A percentile compares a stretch with the other conserved stretches of the same genome.
Evolutionary conservation across 2,329 filamentous ascomycete genomes (phyloP).

Genomic region (Cadophora luteo-olivacea): DNA sequence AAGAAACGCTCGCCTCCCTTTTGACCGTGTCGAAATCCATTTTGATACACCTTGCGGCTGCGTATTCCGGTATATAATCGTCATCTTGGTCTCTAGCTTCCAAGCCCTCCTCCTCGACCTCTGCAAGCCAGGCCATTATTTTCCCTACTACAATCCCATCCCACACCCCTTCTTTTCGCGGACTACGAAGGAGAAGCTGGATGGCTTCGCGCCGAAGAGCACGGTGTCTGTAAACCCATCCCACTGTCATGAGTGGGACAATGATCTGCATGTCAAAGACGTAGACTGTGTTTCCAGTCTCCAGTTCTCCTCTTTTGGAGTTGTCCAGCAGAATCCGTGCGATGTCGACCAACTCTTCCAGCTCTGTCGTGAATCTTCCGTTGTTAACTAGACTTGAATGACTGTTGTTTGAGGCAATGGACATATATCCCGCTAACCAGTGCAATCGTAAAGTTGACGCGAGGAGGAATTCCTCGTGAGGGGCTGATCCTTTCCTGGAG

Average conservation of each 20-base stretch:
- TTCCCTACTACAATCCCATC: slow-evolving; percentile 36
- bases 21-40: slow-evolving; percentile 33
- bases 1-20: slow-evolving; percentile 30
- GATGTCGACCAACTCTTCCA: slow-evolving; percentile 32
- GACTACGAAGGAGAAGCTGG: slow-evolving; percentile 31
- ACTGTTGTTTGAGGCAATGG: slow-evolving; percentile 31
- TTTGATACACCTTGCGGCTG: slow-evolving; percentile 31
- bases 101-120: slow-evolving; percentile 33
- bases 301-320: slow-evolving; percentile 2
- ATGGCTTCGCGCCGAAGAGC: slow-evolving; percentile 33
- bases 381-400: slow-evolving; percentile 28
- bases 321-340: slow-evolving; percentile 28
- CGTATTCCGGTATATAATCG: slow-evolving; percentile 33
- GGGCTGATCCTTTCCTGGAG: slow-evolving; percentile 23
- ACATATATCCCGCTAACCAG: slow-evolving; percentile 36
- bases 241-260: slow-evolving; percentile 36
- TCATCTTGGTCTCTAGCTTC: slow-evolving; percentile 23
- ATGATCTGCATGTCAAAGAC: slow-evolving; percentile 38
- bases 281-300: slow-evolving; percentile 11
- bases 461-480: slow-evolving; percentile 29
- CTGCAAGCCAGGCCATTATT: slow-evolving; percentile 35
- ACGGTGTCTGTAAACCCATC: slow-evolving; percentile 36
- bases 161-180: slow-evolving; percentile 34
- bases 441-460: slow-evolving; percentile 33
- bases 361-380: slow-evolving; percentile 21